Conservation (phyloP, 129 eudicot genomes). For the Calendula officinalis region DNA sequence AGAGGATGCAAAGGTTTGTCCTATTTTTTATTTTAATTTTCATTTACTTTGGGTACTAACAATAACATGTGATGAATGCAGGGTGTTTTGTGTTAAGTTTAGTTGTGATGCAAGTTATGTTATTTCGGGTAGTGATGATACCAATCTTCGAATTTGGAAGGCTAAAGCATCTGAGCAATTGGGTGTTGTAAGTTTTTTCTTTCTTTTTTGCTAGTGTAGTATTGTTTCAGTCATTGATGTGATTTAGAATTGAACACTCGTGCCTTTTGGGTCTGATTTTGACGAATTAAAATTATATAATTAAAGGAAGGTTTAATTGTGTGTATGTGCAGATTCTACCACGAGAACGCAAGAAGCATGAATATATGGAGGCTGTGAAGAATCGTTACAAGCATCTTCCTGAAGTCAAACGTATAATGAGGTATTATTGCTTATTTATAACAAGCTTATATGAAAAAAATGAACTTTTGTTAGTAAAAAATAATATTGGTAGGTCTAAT, state of each 20-base stretch:
- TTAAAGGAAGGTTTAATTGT: conserved; percentile 2
- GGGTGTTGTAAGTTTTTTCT: conserved; percentile 69
- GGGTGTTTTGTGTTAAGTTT: conserved; percentile 93
- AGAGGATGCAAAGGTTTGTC: conserved; percentile 95
- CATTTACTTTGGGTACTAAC: neutral
- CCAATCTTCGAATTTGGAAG: conserved; percentile 96
- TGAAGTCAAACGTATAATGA: conserved; percentile 84
- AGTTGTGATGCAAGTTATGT: conserved; percentile 84
- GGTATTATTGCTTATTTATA: conserved; percentile 36
- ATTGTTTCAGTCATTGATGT: neutral
- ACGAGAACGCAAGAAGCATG: conserved; percentile 88
- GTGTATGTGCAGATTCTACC: conserved; percentile 72
- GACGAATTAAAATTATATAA: neutral
- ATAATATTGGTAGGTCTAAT: too few relatives aligned
- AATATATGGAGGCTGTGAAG: conserved; percentile 78
- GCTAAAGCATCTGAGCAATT: conserved; percentile 96
- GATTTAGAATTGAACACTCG: neutral
- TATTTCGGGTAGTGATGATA: conserved; percentile 96
- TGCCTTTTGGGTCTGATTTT: neutral
- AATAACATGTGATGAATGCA: conserved; percentile 10
- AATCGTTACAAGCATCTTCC: conserved; percentile 96
- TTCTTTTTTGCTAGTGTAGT: neutral
- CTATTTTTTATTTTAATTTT: neutral
- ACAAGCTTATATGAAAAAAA: neutral
- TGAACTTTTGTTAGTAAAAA: too few relatives aligned